Percentiles rank a stretch among this genome's conserved stretches.
phyloP scores from a whole-genome alignment of 2,329 filamentous ascomycete genomes.

The Helotiales sp. region DNA sequence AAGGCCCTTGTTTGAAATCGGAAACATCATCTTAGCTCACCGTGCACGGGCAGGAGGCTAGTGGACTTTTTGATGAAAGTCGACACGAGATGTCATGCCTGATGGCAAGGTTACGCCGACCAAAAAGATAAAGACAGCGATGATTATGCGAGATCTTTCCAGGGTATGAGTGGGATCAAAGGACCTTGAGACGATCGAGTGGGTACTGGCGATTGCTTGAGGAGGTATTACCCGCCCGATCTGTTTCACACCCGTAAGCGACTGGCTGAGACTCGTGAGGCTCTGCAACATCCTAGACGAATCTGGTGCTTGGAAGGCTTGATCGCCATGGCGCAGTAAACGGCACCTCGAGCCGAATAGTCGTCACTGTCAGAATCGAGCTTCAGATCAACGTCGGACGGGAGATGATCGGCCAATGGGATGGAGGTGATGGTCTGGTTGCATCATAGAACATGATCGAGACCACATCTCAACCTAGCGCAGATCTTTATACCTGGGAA shows the following conservation, averaged over 20 bases:
- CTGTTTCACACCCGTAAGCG: conserved; percentile 1
- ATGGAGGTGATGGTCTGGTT: too few species aligned
- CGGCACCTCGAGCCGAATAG: background rate
- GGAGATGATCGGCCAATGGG: too few species aligned
- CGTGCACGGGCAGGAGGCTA: background rate
- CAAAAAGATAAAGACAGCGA: background rate
- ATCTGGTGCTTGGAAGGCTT: background rate
- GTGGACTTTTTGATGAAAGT: background rate
- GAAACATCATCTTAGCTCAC: background rate
- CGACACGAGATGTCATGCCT: background rate
- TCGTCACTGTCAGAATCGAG: background rate
- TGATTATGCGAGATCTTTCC: background rate
- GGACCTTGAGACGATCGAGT: background rate
- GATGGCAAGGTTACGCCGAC: background rate
- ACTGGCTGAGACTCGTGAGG: background rate
- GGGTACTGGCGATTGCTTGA: conserved; percentile 1
- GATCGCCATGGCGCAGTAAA: background rate
- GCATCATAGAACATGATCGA: background rate
- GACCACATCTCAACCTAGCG: background rate
- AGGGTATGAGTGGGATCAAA: background rate
- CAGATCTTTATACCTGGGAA: background rate
- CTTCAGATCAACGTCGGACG: background rate
- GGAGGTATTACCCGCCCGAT: background rate
- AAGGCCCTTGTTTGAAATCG: background rate
- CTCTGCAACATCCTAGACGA: background rate